Percentiles rank a stretch among this genome's conserved stretches.
phyloP scores from a whole-genome alignment of 331 rosid genomes.

The Quercus lobata region DNA sequence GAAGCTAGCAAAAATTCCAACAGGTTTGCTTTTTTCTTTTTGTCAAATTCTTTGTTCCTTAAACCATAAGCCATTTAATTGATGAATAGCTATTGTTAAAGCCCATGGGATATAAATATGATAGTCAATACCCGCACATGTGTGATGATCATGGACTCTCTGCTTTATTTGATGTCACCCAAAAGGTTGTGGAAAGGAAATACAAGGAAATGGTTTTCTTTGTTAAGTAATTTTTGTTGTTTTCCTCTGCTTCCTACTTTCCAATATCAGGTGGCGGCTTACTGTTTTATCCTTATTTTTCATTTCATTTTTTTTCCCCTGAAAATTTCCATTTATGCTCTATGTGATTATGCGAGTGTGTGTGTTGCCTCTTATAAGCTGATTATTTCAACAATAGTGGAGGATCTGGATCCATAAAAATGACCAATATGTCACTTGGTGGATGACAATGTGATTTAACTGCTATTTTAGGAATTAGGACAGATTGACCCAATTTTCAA shows the following conservation, averaged over 20 bases:
- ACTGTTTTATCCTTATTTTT: too few species aligned
- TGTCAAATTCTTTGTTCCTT: background rate
- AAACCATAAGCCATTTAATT: background rate
- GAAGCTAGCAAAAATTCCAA: conserved; percentile 44
- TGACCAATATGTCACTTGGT: background rate
- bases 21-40: conserved; percentile 32
- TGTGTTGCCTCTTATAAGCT: too few species aligned
- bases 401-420: background rate
- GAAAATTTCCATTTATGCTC: too few species aligned
- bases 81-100: background rate
- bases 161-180: background rate
- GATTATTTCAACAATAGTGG: too few species aligned
- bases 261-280: too few species aligned
- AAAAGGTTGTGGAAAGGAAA: background rate
- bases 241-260: background rate
- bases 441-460: background rate
- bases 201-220: background rate
- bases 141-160: background rate
- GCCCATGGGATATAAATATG: background rate
- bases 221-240: background rate
- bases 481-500: background rate
- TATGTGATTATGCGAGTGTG: too few species aligned
- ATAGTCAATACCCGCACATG: background rate
- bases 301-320: too few species aligned
- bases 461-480: background rate